phyloP scores from a whole-genome alignment of 768 basidiomycete genomes.

The Kondoa malvinella region DNA sequence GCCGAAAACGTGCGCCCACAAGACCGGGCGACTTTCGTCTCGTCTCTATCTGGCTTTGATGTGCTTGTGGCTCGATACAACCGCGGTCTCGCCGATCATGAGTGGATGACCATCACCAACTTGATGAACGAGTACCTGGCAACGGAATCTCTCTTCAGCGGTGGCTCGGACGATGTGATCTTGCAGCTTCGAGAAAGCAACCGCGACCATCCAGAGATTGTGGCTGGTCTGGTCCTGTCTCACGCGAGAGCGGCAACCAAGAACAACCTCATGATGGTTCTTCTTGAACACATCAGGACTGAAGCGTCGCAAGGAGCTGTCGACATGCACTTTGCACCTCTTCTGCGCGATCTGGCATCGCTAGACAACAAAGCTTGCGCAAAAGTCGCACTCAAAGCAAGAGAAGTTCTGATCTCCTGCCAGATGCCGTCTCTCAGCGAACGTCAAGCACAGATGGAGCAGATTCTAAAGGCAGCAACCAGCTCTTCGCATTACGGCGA shows the following conservation, averaged over 20 bases:
- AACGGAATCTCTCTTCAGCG: conserved; percentile 83
- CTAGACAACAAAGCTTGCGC: conserved; percentile 91
- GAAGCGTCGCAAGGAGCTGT: conserved; percentile 59
- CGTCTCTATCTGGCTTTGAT: conserved; percentile 47
- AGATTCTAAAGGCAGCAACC: conserved; percentile 73
- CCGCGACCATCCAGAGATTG: conserved; percentile 81
- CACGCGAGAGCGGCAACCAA: conserved; percentile 93
- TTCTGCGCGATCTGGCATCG: conserved; percentile 61
- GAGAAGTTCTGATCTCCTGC: conserved; percentile 87
- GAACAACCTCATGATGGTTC: conserved; percentile 63
- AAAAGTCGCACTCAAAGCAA: conserved; percentile 77
- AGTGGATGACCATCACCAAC: conserved; percentile 56
- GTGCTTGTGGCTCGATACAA: conserved; percentile 63
- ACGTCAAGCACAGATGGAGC: conserved; percentile 81
- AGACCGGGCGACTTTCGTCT: conserved; percentile 63
- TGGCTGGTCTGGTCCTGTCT: conserved; percentile 68
- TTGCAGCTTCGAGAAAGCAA: conserved; percentile 74
- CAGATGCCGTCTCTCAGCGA: conserved; percentile 97
- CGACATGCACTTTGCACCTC: conserved; percentile 56
- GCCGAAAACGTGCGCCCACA: conserved; percentile 61
- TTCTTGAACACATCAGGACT: conserved; percentile 78
- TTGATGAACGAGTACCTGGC: conserved; percentile 62
- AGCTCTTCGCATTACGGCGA: conserved; percentile 81
- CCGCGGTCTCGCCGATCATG: conserved; percentile 70
- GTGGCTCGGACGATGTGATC: conserved; percentile 81